Percentiles rank a stretch among this genome's conserved stretches.
These are phyloP conservation scores for Volvox carteri DNA, from an alignment of 163 green algal species.

Conservation along the genomic window DNA sequence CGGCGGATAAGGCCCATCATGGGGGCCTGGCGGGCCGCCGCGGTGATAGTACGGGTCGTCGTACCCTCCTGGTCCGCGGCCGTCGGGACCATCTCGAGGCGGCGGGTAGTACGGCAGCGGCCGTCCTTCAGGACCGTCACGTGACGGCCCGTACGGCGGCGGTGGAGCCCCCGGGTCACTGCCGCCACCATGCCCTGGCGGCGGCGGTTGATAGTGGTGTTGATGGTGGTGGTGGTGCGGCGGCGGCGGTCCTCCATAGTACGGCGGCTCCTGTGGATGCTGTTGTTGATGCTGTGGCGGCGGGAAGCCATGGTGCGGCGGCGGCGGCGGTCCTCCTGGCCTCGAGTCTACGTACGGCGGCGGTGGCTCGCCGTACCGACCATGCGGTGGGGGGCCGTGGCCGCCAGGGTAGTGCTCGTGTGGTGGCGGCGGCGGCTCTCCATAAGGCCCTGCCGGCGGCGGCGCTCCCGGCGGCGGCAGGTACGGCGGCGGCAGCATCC, in stretches of 20 bases:
- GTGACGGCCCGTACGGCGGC: neutral
- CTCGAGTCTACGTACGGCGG: neutral
- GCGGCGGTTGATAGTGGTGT: neutral
- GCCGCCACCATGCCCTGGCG: neutral
- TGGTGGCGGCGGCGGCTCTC: conserved; percentile 3
- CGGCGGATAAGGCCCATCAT: conserved; percentile 27
- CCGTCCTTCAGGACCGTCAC: neutral
- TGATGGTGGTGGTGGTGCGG: neutral
- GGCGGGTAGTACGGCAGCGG: conserved; percentile 24
- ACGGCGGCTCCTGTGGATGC: neutral
- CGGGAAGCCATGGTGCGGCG: conserved; percentile 5
- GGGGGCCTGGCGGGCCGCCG: neutral
- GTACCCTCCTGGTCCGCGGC: neutral
- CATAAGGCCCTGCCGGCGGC: neutral
- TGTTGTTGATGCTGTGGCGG: neutral
- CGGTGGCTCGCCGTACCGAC: conserved; percentile 18
- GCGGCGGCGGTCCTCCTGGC: neutral
- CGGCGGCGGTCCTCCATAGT: conserved; percentile 26
- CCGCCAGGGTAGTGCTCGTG: neutral
- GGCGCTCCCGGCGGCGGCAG: neutral
- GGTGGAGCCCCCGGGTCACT: neutral
- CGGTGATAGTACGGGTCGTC: conserved; percentile 25
- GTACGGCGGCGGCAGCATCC: neutral
- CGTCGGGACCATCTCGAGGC: neutral
- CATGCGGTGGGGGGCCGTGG: neutral